Evolutionary conservation across 2,329 filamentous ascomycete species (phyloP).

Genomic region (Aureobasidium melanogenum): DNA sequence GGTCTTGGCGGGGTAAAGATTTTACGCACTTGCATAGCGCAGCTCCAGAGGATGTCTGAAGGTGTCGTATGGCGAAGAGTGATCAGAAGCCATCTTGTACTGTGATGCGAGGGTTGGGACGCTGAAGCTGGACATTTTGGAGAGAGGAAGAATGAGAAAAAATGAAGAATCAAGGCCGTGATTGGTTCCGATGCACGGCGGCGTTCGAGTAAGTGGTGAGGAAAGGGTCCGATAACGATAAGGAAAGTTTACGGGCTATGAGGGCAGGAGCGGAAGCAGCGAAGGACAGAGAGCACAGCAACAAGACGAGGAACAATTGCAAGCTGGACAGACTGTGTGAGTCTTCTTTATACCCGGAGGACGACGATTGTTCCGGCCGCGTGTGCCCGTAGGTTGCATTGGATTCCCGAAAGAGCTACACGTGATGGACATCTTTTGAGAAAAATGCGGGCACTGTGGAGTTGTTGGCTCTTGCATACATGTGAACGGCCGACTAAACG

Average conservation of each 20-base stretch:
- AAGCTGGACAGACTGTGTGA: not conserved
- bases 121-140: conserved; percentile 14
- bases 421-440: not conserved
- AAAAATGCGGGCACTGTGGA: conserved; percentile 4
- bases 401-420: conserved; percentile 1
- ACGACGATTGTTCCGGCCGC: not conserved
- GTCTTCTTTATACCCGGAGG: conserved; percentile 4
- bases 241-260: not conserved
- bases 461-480: not conserved
- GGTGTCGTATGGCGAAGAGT: conserved; percentile 14
- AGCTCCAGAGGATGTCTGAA: conserved; percentile 18
- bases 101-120: conserved; percentile 11
- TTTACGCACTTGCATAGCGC: conserved; percentile 16
- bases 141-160: not conserved
- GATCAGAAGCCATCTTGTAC: conserved; percentile 13
- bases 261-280: not conserved
- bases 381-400: not conserved
- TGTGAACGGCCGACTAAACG: not conserved
- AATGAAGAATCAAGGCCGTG: not conserved
- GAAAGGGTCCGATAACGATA: conserved; percentile 11
- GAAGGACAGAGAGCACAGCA: not conserved
- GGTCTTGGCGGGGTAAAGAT: conserved; percentile 3
- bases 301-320: not conserved
- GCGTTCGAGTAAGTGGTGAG: not conserved
- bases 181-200: conserved; percentile 2